Conservation (phyloP, 352 stramenopile genomes). For the Aphanomyces invadans region DNA sequence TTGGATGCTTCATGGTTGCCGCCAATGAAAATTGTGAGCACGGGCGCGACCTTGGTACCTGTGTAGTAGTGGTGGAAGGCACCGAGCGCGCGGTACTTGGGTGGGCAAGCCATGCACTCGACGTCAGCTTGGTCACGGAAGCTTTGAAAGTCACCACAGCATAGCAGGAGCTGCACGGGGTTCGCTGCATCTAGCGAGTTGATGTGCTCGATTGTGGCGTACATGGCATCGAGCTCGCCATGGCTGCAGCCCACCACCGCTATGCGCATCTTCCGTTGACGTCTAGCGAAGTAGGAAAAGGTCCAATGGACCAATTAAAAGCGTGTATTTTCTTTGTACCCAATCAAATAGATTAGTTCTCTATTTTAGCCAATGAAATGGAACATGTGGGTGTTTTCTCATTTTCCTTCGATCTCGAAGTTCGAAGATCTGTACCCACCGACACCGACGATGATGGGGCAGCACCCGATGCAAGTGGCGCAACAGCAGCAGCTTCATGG, state of each 20-base stretch:
- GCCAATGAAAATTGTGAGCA: constrained; percentile 96
- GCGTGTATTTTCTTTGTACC: background rate
- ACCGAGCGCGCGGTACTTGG: constrained; percentile 91
- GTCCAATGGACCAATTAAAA: background rate
- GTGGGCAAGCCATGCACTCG: constrained; percentile 89
- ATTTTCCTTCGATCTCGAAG: background rate
- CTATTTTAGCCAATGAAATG: no score
- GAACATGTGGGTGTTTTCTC: no score
- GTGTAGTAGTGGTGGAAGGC: constrained; percentile 96
- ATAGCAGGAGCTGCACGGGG: constrained; percentile 93
- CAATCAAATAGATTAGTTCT: background rate
- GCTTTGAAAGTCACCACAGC: constrained; percentile 98
- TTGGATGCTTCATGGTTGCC: constrained; percentile 99
- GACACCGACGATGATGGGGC: no score
- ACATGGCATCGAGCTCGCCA: constrained; percentile 97
- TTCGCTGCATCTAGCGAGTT: constrained; percentile 73
- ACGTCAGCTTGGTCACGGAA: constrained; percentile 94
- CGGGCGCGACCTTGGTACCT: constrained; percentile 84
- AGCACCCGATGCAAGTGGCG: no score
- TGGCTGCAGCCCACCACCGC: constrained; percentile 98
- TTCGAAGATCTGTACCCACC: background rate
- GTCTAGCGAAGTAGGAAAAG: background rate
- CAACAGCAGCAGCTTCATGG: constrained; percentile 8
- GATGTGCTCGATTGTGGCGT: constrained; percentile 88
- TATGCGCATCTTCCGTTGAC: constrained; percentile 47